Conservation (phyloP, 257 asterid genomes). For the Henckelia pumila region DNA sequence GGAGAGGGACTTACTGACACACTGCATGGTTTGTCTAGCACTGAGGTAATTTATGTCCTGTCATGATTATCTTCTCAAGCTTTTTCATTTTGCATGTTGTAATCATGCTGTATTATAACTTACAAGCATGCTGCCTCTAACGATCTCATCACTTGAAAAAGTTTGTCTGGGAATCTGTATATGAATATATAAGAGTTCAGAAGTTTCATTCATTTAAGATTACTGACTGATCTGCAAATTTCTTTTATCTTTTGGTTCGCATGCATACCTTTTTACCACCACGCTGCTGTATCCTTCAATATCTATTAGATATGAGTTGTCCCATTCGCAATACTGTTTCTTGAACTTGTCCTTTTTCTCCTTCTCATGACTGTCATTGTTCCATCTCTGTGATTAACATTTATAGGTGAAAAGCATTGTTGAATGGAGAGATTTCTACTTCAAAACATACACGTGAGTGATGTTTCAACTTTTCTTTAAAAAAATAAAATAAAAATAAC, state of each 20-base stretch:
- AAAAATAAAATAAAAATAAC: not conserved
- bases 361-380: slow-evolving; percentile 9
- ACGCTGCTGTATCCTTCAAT: slow-evolving; percentile 2
- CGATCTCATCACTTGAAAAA: slow-evolving; percentile 6
- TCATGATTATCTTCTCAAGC: slow-evolving; percentile 14
- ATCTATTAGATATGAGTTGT: not conserved
- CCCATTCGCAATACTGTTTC: slow-evolving; percentile 11
- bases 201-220: too few relatives aligned
- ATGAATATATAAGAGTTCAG: not conserved
- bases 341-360: slow-evolving; percentile 17
- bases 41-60: slow-evolving; percentile 47
- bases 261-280: not conserved
- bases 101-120: slow-evolving; percentile 1
- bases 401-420: slow-evolving; percentile 79
- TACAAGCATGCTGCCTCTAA: not conserved
- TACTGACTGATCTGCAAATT: too few relatives aligned
- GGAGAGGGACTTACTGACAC: slow-evolving; percentile 91
- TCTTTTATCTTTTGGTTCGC: not conserved
- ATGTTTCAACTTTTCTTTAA: slow-evolving; percentile 16
- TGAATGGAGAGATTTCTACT: slow-evolving; percentile 93
- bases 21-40: slow-evolving; percentile 62
- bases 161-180: not conserved
- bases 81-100: slow-evolving; percentile 10
- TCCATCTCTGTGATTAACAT: slow-evolving; percentile 2
- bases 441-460: slow-evolving; percentile 63